Conservation (phyloP, 345 rosid species). For the Leavenworthia alabamica region DNA sequence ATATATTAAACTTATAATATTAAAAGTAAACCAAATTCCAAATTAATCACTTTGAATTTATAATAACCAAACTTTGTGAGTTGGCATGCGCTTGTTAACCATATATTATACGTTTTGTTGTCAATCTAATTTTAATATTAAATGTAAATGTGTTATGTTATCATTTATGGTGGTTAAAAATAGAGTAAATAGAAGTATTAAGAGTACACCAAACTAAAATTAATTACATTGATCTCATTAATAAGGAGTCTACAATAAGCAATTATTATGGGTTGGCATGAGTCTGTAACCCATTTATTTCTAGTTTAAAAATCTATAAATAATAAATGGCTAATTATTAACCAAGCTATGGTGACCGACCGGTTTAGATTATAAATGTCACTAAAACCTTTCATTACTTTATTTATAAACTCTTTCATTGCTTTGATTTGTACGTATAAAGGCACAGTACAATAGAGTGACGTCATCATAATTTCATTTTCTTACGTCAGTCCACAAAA, state of each 20-base stretch:
- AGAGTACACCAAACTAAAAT: not conserved
- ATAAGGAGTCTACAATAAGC: not conserved
- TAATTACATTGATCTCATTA: not conserved
- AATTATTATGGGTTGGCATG: constrained; percentile 6
- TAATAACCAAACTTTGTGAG: not conserved
- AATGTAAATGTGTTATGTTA: not conserved
- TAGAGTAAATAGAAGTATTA: not conserved
- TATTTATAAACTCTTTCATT: too few relatives aligned
- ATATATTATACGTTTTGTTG: not conserved
- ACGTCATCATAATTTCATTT: too few relatives aligned
- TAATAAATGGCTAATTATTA: not conserved
- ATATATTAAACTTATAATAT: not conserved
- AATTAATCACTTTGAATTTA: not conserved
- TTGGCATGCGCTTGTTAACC: constrained; percentile 13
- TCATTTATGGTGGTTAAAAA: not conserved
- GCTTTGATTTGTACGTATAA: too few relatives aligned
- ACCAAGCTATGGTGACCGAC: not conserved
- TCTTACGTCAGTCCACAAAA: too few relatives aligned
- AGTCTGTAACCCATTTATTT: constrained; percentile 1
- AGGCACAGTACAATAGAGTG: too few relatives aligned
- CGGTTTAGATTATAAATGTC: not conserved
- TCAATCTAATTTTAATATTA: not conserved
- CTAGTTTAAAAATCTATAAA: not conserved
- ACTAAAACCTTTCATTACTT: too few relatives aligned
- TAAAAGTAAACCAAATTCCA: not conserved